These are phyloP conservation scores for Elsinoe necatrix DNA, from an alignment of 2,329 filamentous ascomycete genomes.

Conservation along the genomic window DNA sequence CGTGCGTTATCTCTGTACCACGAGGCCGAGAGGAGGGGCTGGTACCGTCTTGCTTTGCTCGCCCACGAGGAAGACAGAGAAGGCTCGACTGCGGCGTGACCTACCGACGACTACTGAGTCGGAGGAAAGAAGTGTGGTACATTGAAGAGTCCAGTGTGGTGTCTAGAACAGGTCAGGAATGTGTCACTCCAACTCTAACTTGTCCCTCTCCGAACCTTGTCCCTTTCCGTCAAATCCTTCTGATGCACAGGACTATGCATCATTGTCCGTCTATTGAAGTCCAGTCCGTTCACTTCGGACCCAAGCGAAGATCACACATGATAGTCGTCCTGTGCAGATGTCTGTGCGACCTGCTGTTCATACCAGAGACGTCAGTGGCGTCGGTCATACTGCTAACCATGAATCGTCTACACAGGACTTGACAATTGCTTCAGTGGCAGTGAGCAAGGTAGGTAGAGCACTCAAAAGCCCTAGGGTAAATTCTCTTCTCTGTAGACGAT, in stretches of 20 bases:
- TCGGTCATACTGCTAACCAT: neutral
- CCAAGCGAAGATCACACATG: neutral
- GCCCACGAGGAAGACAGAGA: neutral
- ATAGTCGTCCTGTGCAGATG: neutral
- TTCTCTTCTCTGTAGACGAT: too few relatives aligned
- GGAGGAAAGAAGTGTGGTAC: neutral
- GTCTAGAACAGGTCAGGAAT: neutral
- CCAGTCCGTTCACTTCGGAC: too few relatives aligned
- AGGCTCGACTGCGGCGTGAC: neutral
- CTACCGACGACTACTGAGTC: too few relatives aligned
- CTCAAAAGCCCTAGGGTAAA: too few relatives aligned
- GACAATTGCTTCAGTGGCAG: neutral
- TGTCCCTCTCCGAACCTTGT: neutral
- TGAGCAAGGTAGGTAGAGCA: too few relatives aligned
- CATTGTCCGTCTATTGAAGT: too few relatives aligned
- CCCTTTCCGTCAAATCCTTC: neutral
- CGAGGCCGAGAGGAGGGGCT: neutral
- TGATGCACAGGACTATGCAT: neutral
- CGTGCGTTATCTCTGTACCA: constrained; percentile 5
- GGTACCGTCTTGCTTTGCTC: neutral
- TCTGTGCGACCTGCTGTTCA: neutral
- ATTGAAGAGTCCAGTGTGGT: neutral
- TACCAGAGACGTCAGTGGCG: neutral
- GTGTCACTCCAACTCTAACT: constrained; percentile 4
- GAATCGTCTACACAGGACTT: neutral